Conservation (phyloP, 345 rosid species). For the Rhodomyrtus tomentosa region DNA sequence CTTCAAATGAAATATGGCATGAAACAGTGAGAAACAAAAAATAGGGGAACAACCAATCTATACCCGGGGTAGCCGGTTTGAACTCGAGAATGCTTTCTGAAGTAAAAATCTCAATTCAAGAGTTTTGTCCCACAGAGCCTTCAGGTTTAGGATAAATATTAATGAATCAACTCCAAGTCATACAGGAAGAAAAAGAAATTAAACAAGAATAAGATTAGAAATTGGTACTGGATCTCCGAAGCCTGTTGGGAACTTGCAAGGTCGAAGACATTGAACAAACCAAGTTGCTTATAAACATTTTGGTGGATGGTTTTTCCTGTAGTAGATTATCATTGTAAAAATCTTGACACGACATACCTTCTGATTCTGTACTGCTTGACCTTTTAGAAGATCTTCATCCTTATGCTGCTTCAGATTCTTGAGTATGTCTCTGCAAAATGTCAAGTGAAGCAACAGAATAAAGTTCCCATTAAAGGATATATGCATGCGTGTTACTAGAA, state of each 20-base stretch:
- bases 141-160: constrained; percentile 1
- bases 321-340: background rate
- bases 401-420: constrained; percentile 65
- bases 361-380: constrained; percentile 88
- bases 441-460: background rate
- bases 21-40: background rate
- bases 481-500: background rate
- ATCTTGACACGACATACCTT: constrained; percentile 25
- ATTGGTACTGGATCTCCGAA: background rate
- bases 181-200: background rate
- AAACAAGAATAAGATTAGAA: background rate
- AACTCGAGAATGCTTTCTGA: constrained; percentile 65
- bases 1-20: background rate
- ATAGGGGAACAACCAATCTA: background rate
- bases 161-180: background rate
- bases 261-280: background rate
- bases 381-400: constrained; percentile 80
- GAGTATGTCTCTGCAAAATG: constrained; percentile 38
- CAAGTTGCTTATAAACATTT: background rate
- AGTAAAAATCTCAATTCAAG: constrained; percentile 80
- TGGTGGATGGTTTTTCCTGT: background rate
- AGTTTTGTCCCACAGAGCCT: constrained; percentile 82
- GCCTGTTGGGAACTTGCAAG: background rate
- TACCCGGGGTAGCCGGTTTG: constrained; percentile 83
- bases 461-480: background rate